Percentiles rank a stretch among this genome's conserved stretches.
These are phyloP conservation scores for Hysterangium stoloniferum DNA, from an alignment of 768 basidiomycete species.

Conservation along the genomic window DNA sequence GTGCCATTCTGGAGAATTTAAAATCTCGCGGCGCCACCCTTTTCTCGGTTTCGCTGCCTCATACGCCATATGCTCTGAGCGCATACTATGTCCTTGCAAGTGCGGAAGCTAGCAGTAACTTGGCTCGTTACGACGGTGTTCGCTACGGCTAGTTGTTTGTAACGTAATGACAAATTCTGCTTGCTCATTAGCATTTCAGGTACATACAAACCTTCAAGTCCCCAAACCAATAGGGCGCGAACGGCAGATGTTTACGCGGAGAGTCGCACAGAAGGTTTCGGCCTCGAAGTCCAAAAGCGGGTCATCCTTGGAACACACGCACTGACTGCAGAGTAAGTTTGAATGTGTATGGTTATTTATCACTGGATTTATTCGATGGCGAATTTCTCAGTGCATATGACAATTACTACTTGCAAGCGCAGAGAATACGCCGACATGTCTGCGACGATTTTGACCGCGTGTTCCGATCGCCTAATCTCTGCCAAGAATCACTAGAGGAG, in stretches of 20 bases:
- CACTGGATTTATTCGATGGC: constrained; percentile 2
- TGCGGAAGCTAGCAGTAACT: constrained; percentile 88
- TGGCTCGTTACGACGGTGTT: constrained; percentile 85
- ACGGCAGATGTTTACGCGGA: constrained; percentile 54
- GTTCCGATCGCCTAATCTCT: constrained; percentile 52
- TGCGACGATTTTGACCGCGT: constrained; percentile 64
- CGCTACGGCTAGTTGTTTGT: constrained; percentile 52
- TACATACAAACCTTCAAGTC: constrained; percentile 25
- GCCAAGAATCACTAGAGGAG: constrained; percentile 20
- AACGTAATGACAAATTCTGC: constrained; percentile 19
- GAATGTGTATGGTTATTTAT: not conserved
- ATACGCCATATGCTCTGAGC: constrained; percentile 66
- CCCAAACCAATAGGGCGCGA: constrained; percentile 36
- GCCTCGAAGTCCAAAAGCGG: constrained; percentile 77
- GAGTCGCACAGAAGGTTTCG: constrained; percentile 67
- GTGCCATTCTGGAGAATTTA: constrained; percentile 37
- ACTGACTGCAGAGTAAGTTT: constrained; percentile 80
- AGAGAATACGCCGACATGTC: constrained; percentile 65
- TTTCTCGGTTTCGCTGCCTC: constrained; percentile 66
- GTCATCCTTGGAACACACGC: constrained; percentile 89
- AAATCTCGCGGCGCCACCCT: constrained; percentile 53
- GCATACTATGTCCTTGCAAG: constrained; percentile 95
- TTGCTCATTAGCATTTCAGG: not conserved
- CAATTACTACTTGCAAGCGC: constrained; percentile 94
- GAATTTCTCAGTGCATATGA: constrained; percentile 76